phyloP scores from a whole-genome alignment of 2,329 filamentous ascomycete genomes.

The Aureobasidium sp. region DNA sequence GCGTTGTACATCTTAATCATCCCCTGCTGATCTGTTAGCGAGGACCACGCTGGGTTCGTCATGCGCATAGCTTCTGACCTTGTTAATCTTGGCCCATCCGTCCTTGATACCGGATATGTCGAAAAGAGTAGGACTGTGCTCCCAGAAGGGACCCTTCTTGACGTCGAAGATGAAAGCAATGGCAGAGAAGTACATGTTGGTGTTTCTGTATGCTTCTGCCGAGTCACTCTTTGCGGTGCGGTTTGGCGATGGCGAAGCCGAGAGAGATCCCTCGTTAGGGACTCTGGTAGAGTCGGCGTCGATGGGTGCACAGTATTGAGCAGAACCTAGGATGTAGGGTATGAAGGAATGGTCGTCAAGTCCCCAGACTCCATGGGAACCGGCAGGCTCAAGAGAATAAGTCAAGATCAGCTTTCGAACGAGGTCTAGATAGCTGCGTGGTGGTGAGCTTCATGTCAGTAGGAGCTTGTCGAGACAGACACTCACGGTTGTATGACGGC shows the following conservation, averaged over 20 bases:
- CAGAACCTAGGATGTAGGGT: conserved; percentile 91
- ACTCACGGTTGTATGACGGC: conserved; percentile 76
- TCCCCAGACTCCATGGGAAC: conserved; percentile 96
- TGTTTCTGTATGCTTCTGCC: conserved; percentile 35
- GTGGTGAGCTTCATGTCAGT: neutral
- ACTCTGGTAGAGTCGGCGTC: conserved; percentile 37
- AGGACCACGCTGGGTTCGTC: neutral
- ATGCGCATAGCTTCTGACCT: conserved; percentile 25
- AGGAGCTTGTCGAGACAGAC: conserved; percentile 11
- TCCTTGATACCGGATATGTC: conserved; percentile 84
- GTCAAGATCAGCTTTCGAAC: conserved; percentile 77
- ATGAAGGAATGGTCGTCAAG: conserved; percentile 95
- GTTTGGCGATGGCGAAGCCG: conserved; percentile 58
- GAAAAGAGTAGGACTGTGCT: conserved; percentile 85
- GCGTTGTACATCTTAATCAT: conserved; percentile 99
- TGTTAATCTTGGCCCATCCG: conserved; percentile 97
- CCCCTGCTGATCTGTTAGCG: conserved; percentile 46
- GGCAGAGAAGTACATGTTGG: conserved; percentile 81
- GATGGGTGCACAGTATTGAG: conserved; percentile 64
- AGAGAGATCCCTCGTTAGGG: conserved; percentile 71
- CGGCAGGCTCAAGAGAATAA: conserved; percentile 90
- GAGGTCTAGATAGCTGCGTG: conserved; percentile 66
- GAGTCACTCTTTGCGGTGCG: conserved; percentile 48
- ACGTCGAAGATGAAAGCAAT: conserved; percentile 97
- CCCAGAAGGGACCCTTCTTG: conserved; percentile 92